Base-by-base conservation (phyloP, 2,329 filamentous ascomycete genomes). In the Penicillium italicum region DNA sequence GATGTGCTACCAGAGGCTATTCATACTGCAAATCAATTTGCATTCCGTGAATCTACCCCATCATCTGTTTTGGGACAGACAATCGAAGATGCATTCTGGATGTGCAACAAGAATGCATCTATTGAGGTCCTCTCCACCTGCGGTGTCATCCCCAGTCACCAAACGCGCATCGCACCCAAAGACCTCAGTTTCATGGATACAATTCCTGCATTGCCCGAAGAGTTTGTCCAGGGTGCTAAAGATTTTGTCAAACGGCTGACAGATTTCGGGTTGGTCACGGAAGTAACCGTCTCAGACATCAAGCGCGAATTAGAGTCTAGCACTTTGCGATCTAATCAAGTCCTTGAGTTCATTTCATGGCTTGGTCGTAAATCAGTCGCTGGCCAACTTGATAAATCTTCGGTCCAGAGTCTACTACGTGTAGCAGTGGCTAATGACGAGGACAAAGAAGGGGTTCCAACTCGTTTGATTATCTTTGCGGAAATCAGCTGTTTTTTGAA, bases 11-110 rank as follows among this genome's bases (percentile, higher is more conserved):
- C 90, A 0, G 87, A 91, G 70, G 90, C 91, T 14, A 77, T 91
- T 18, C 92, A 97, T 69, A 87, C 88, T 3, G 82, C 94, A 57
- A 89, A 90, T 63, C 93, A 94, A 18, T 99, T 94, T 70, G 90
- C 89, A 0, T 96, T 94, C 63, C 82, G 82, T 36, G 90, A 96
- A 67, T 97, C 94, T 1, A 97, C 95, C 0, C 94, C 94, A 1
- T 95, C 89, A 59, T 82, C 83, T 0, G 82, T 89, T 57, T 89
- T 97, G 20, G 90, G 91, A 0, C 85, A 91, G 67, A 88, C 90
- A 58, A 90, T 99, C 50, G 92, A 97, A 68, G 90, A 97, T 73
- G 90, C 91, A 0, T 99, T 99, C 70, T 99, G 94, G 94, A 95
- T 86, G 34, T 92, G 90, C 60, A 94, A 89, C 67, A 87, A 85